Evolutionary conservation across 78 protist species (phyloP), one percentile per base, ranked within the genome.

Genomic region (Reticulomyxa filosa): DNA sequence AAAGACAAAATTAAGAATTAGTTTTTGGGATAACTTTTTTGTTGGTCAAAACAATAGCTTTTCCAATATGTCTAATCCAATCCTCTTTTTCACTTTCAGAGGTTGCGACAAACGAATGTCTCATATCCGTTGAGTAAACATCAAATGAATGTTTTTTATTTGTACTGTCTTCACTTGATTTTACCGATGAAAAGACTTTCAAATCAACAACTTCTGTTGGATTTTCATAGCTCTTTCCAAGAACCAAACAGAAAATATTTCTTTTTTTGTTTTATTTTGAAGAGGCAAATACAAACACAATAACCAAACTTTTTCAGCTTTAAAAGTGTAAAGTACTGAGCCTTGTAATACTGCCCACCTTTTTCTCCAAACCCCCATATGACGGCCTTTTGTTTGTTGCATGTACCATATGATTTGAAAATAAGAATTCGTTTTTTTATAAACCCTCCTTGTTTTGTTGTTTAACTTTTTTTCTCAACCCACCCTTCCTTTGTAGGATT

Each of bases 201-300:
- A 59, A 46, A 26, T 59, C 65, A 46, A 59, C 37, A 7, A 17
- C 30, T 26, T 59, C 65, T 7, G 65, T 59, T 23, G 65, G 65
- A 26, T 59, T 59, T 27, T 8, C 20, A 46, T 59, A 59, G 6
- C 59, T 55, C 11, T 29, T n/a, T n/a, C n/a, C n/a, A n/a, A n/a
- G n/a, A n/a, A n/a, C n/a, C n/a, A n/a, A n/a, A n/a, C n/a, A n/a
- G n/a, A n/a, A n/a, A n/a, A n/a, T n/a, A n/a, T n/a, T n/a, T n/a
- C n/a, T n/a, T n/a, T n/a, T n/a, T n/a, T n/a, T n/a, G n/a, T n/a
- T n/a, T n/a, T n/a, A n/a, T n/a, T n/a, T n/a, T n/a, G n/a, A n/a
- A n/a, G n/a, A n/a, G n/a, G n/a, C n/a, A n/a, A n/a, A n/a, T n/a
- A n/a, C n/a, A n/a, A n/a, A n/a, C n/a, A n/a, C n/a, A n/a, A n/a